Percentiles rank a stretch among this genome's conserved stretches.
Conservation (phyloP, 208 protist genomes). For the Trypanosoma brucei region DNA sequence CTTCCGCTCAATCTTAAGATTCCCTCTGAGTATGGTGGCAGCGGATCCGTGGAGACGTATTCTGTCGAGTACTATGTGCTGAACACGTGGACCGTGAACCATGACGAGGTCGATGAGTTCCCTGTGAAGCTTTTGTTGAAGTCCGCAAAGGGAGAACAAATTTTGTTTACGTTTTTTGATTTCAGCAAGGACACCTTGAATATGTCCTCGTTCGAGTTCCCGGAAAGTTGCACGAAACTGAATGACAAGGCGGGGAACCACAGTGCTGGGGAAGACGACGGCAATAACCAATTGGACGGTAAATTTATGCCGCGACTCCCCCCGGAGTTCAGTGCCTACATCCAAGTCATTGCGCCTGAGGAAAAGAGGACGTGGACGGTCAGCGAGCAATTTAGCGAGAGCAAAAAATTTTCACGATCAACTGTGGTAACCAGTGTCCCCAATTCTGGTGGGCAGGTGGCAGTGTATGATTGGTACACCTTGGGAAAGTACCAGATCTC, state of each 20-base stretch:
- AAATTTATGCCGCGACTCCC: constrained; percentile 32
- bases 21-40: constrained; percentile 2
- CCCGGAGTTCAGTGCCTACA: constrained; percentile 26
- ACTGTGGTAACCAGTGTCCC: constrained; percentile 15
- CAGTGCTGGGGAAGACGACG: neutral
- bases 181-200: neutral
- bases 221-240: neutral
- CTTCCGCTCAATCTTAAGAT: neutral
- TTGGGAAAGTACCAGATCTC: constrained; percentile 20
- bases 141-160: neutral
- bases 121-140: constrained; percentile 1
- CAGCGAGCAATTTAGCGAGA: constrained; percentile 19
- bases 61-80: constrained; percentile 3
- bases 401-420: neutral
- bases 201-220: neutral
- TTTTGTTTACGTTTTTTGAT: constrained; percentile 4
- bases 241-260: neutral
- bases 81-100: constrained; percentile 1
- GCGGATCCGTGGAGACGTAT: neutral
- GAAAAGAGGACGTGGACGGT: constrained; percentile 27
- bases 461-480: constrained; percentile 37
- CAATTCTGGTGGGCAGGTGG: constrained; percentile 26
- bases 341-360: constrained; percentile 30
- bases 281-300: neutral
- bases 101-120: neutral